These are phyloP conservation scores for Apiotrichum porosum DNA, from an alignment of 1,284 basidiomycete species.

Conservation along the genomic window DNA sequence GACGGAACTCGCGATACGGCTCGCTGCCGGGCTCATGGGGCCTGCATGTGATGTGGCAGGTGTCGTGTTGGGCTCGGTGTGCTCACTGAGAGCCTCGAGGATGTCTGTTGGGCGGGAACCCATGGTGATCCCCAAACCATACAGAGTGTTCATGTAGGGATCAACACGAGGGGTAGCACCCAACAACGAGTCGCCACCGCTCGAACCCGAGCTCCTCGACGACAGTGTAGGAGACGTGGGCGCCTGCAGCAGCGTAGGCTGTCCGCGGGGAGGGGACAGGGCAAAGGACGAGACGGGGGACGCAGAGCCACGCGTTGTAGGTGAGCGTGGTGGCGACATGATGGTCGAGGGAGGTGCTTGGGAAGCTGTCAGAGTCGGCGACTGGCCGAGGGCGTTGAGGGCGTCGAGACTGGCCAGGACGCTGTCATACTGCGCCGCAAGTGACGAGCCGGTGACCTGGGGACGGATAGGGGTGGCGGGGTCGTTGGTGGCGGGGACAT, in stretches of 20 bases:
- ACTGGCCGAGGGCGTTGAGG: too few species aligned
- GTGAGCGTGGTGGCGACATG: background rate
- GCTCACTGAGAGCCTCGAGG: slow-evolving; percentile 12
- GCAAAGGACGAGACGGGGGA: background rate
- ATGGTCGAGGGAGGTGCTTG: background rate
- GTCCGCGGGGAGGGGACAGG: background rate
- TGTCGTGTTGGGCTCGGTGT: slow-evolving; percentile 6
- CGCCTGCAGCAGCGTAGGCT: too few species aligned
- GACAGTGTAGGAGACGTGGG: too few species aligned
- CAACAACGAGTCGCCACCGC: too few species aligned
- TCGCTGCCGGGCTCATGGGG: too few species aligned
- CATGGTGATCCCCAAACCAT: slow-evolving; percentile 9
- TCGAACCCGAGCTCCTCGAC: too few species aligned
- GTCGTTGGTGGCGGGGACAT: background rate
- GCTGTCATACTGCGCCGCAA: slow-evolving; percentile 29
- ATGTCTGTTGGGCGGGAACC: slow-evolving; percentile 12
- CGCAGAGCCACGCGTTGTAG: background rate
- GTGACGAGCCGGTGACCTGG: slow-evolving; percentile 4
- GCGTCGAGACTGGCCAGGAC: slow-evolving; percentile 35
- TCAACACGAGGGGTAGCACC: too few species aligned
- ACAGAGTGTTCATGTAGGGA: background rate
- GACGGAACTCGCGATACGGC: too few species aligned
- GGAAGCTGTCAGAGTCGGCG: too few species aligned
- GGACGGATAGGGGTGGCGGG: slow-evolving; percentile 4
- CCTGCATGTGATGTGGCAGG: background rate